These are phyloP conservation scores for Metroxylon sagu DNA, from an alignment of 176 grass and related monocot species.

Conservation along the genomic window DNA sequence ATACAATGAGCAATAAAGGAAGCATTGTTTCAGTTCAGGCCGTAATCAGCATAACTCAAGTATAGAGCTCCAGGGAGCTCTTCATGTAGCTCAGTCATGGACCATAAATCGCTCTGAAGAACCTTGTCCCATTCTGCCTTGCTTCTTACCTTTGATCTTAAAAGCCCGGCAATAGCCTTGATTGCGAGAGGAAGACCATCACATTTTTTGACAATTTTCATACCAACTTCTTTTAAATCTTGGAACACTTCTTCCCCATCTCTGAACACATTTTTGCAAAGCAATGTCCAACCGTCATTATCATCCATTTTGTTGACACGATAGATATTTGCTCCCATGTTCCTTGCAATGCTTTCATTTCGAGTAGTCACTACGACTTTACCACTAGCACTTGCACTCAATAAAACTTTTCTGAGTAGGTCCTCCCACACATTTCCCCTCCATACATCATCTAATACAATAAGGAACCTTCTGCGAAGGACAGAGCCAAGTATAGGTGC, in stretches of 20 bases:
- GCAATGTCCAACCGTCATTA: constrained; percentile 39
- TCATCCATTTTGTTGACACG: constrained; percentile 37
- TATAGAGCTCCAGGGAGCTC: constrained; percentile 54
- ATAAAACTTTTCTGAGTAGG: constrained; percentile 47
- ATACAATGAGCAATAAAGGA: constrained; percentile 65
- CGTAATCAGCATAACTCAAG: constrained; percentile 58
- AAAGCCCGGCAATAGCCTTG: constrained; percentile 50
- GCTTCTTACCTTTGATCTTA: constrained; percentile 39
- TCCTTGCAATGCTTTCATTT: constrained; percentile 30
- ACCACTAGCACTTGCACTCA: constrained; percentile 43
- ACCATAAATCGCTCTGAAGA: constrained; percentile 49
- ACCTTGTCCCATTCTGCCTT: constrained; percentile 53
- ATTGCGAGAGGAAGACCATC: constrained; percentile 65
- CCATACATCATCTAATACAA: constrained; percentile 72
- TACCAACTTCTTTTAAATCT: constrained; percentile 39
- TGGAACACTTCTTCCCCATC: constrained; percentile 22
- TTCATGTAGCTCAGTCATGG: constrained; percentile 26
- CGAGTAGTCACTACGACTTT: constrained; percentile 46
- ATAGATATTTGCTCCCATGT: constrained; percentile 54
- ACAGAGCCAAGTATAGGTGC: constrained; percentile 29
- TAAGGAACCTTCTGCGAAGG: constrained; percentile 50
- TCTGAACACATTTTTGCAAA: constrained; percentile 31
- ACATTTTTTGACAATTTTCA: constrained; percentile 58
- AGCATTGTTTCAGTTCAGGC: constrained; percentile 68
- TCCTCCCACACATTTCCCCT: constrained; percentile 42